Conservation (phyloP, 164 flowering plant genomes). For the Vitis rotundifolia region DNA sequence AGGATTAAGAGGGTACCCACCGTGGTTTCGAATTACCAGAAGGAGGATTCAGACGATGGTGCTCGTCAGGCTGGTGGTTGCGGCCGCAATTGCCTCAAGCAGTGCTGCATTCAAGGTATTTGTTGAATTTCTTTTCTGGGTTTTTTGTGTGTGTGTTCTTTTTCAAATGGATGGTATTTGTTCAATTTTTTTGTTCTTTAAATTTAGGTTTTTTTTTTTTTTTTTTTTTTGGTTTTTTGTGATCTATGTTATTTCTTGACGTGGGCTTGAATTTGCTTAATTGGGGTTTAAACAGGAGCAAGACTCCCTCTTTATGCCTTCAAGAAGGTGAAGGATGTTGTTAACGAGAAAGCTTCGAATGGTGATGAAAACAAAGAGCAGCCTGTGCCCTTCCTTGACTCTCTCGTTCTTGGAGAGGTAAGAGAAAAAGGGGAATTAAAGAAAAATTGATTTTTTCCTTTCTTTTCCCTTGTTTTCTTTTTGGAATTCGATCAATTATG, state of each 20-base stretch:
- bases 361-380: constrained; percentile 15
- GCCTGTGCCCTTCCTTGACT: constrained; percentile 37
- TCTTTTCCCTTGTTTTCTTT: too few species aligned
- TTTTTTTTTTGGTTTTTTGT: background rate
- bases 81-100: constrained; percentile 61
- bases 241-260: background rate
- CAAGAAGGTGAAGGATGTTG: constrained; percentile 36
- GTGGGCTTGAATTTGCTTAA: background rate
- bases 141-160: background rate
- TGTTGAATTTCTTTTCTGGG: constrained; percentile 2
- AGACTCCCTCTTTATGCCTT: constrained; percentile 65
- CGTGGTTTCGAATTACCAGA: constrained; percentile 65
- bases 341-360: constrained; percentile 11
- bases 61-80: constrained; percentile 40
- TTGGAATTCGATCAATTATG: too few species aligned
- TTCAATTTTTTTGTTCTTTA: constrained; percentile 5
- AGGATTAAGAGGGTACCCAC: constrained; percentile 79
- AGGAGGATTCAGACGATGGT: constrained; percentile 45
- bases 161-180: background rate
- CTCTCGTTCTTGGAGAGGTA: constrained; percentile 33
- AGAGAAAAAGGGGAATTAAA: background rate
- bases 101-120: constrained; percentile 66
- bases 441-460: background rate
- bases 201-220: background rate
- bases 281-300: constrained; percentile 38